phyloP scores from a whole-genome alignment of 768 basidiomycete species.

The Pholiota molesta region DNA sequence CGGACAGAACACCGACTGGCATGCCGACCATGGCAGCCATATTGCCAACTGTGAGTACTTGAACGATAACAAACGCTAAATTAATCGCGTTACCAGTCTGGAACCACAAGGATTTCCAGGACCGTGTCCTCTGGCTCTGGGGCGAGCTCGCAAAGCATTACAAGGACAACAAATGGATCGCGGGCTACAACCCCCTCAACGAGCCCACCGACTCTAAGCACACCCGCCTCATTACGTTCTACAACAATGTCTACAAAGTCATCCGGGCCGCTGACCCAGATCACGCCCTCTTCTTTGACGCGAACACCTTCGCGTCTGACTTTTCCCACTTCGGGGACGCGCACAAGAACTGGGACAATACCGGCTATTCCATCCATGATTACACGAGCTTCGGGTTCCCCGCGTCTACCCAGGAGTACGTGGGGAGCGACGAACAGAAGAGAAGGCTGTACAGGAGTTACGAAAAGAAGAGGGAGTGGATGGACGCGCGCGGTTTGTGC shows the following conservation, averaged over 20 bases:
- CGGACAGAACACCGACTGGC: constrained; percentile 82
- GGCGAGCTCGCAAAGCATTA: constrained; percentile 74
- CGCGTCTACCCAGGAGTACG: constrained; percentile 54
- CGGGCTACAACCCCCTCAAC: constrained; percentile 86
- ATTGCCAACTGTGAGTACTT: constrained; percentile 55
- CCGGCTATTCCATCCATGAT: constrained; percentile 80
- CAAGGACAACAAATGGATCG: constrained; percentile 79
- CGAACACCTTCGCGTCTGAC: constrained; percentile 83
- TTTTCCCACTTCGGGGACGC: constrained; percentile 73
- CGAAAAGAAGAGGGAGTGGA: constrained; percentile 77
- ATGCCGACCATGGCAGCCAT: constrained; percentile 71
- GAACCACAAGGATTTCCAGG: constrained; percentile 86
- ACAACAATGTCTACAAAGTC: constrained; percentile 66
- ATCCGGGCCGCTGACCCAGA: constrained; percentile 72
- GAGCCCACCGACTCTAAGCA: constrained; percentile 78
- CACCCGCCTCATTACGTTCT: constrained; percentile 64
- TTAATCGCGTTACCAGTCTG: constrained; percentile 50
- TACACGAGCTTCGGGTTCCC: constrained; percentile 80
- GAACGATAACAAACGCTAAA: not conserved
- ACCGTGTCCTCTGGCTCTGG: constrained; percentile 80
- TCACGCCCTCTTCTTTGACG: constrained; percentile 81
- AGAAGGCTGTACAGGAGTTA: constrained; percentile 57
- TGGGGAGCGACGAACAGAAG: constrained; percentile 53
- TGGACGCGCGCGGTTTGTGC: constrained; percentile 65
- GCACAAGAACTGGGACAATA: constrained; percentile 66